phyloP scores from a whole-genome alignment of 805 yeast species.

The Wilhelminamyces savonicus region DNA sequence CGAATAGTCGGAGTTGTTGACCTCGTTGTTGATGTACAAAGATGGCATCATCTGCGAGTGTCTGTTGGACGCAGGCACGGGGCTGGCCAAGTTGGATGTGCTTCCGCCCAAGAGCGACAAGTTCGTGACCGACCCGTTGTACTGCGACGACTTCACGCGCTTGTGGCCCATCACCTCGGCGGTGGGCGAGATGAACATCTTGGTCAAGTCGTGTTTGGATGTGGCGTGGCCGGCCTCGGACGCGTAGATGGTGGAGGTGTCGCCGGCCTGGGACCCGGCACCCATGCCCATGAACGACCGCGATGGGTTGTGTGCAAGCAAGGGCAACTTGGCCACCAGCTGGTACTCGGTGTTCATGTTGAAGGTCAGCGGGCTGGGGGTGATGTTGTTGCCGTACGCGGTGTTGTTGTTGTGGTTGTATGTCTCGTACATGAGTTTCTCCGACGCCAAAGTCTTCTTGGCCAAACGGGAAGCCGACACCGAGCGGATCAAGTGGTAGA shows the following conservation, averaged over 20 bases:
- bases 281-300: slow-evolving; percentile 1
- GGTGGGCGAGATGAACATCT: slow-evolving; percentile 74
- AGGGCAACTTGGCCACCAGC: slow-evolving; percentile 29
- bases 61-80: slow-evolving; percentile 18
- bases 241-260: slow-evolving; percentile 27
- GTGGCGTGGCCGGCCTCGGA: slow-evolving; percentile 24
- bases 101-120: slow-evolving; percentile 11
- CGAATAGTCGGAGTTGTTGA: slow-evolving; percentile 28
- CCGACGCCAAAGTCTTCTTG: slow-evolving; percentile 30
- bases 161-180: slow-evolving; percentile 58
- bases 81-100: slow-evolving; percentile 10
- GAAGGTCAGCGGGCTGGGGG: slow-evolving; percentile 1
- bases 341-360: slow-evolving; percentile 8
- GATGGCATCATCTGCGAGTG: slow-evolving; percentile 28
- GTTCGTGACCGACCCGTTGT: slow-evolving; percentile 9
- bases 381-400: slow-evolving; percentile 11
- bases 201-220: slow-evolving; percentile 36
- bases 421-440: slow-evolving; percentile 24
- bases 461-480: slow-evolving; percentile 47
- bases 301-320: slow-evolving; percentile 16
- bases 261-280: slow-evolving; percentile 22
- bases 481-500: slow-evolving; percentile 48
- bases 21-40: slow-evolving; percentile 33
- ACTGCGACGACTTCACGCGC: slow-evolving; percentile 21
- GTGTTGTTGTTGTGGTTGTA: slow-evolving; percentile 23